Evolutionary conservation across 2,329 filamentous ascomycete species (phyloP).

Genomic region (Beauveria asiatica): DNA sequence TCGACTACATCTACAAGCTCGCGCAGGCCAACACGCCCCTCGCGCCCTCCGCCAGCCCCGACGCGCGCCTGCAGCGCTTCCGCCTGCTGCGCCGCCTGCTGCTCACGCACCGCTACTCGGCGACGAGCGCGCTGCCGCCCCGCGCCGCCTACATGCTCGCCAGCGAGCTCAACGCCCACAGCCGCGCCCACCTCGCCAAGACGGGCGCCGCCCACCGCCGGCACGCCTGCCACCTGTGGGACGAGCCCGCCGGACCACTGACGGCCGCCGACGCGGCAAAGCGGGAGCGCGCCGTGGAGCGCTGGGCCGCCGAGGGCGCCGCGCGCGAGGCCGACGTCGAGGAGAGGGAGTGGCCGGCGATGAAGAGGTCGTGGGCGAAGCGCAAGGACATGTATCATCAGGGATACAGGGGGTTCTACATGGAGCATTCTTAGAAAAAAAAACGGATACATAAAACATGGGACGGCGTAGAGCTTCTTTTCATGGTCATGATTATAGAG

Average conservation of each 20-base stretch:
- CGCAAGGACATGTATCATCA: background rate
- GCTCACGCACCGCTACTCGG: background rate
- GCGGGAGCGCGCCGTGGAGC: background rate
- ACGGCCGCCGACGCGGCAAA: background rate
- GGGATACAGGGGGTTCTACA: background rate
- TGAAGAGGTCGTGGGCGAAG: background rate
- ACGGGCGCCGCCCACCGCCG: background rate
- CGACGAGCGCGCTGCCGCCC: background rate
- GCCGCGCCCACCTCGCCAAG: background rate
- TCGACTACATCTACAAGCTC: slow-evolving; percentile 5
- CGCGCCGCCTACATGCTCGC: slow-evolving; percentile 3
- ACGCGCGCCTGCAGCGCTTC: background rate
- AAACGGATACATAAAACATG: background rate
- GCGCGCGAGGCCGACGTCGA: background rate
- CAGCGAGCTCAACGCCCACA: slow-evolving; percentile 1
- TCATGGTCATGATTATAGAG: background rate
- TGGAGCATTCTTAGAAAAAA: background rate
- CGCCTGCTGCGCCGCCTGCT: background rate
- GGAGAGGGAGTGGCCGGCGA: background rate
- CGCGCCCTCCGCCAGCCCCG: background rate
- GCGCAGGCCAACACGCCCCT: background rate
- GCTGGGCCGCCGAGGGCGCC: background rate
- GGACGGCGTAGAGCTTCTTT: background rate
- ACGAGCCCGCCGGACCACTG: background rate
- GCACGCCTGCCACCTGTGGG: background rate